These are phyloP conservation scores for Pyrenochaeta sp. DNA, from an alignment of 2,329 filamentous ascomycete genomes.

Conservation along the genomic window DNA sequence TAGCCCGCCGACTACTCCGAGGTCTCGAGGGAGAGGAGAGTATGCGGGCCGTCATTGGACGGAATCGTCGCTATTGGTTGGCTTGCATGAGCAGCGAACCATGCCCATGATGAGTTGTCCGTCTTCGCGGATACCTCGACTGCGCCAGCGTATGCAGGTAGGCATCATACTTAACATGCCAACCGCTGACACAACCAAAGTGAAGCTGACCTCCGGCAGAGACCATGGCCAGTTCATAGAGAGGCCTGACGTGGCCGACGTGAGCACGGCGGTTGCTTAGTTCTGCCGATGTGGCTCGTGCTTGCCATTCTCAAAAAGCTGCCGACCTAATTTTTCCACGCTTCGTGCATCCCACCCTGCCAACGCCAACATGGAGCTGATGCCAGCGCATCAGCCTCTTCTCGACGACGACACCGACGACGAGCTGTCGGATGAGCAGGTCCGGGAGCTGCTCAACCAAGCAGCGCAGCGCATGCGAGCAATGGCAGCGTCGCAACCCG, in stretches of 20 bases:
- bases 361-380: slow-evolving; percentile 45
- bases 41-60: slow-evolving; percentile 17
- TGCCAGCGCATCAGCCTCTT: slow-evolving; percentile 48
- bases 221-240: background rate
- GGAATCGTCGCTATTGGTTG: slow-evolving; percentile 25
- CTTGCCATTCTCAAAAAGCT: slow-evolving; percentile 34
- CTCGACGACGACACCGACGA: slow-evolving; percentile 49
- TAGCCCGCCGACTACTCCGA: no score
- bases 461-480: slow-evolving; percentile 67
- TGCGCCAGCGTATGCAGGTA: slow-evolving; percentile 30
- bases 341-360: slow-evolving; percentile 31
- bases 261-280: slow-evolving; percentile 11
- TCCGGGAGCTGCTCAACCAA: slow-evolving; percentile 69
- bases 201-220: slow-evolving; percentile 30
- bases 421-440: slow-evolving; percentile 68
- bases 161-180: slow-evolving; percentile 28
- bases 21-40: slow-evolving; percentile 21
- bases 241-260: slow-evolving; percentile 20
- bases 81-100: slow-evolving; percentile 20
- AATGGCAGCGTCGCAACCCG: slow-evolving; percentile 46
- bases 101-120: slow-evolving; percentile 47
- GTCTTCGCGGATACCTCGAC: slow-evolving; percentile 16
- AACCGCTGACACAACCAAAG: slow-evolving; percentile 14
- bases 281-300: slow-evolving; percentile 34
- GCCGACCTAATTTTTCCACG: slow-evolving; percentile 32